Base-by-base conservation (phyloP, 2,329 filamentous ascomycete species). In the Microsporum audouinii region DNA sequence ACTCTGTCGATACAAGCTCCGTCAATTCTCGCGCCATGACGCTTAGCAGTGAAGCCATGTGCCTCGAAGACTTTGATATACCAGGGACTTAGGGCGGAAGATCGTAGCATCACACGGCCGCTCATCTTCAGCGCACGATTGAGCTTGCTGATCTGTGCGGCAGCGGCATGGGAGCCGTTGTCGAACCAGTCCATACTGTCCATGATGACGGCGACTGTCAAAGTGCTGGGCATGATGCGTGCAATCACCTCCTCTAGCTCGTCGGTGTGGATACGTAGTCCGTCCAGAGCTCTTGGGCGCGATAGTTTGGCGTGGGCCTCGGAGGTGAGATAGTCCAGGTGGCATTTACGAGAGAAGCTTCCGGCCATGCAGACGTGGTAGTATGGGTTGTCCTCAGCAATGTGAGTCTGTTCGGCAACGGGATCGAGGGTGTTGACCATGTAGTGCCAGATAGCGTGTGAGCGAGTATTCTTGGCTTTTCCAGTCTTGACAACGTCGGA, bases 181-280 rank as follows among this genome's bases (percentile, higher is more conserved):
- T 91, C 85, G 71, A 97, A 96, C 92, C 92, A 97, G 75, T 97
- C 92, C 92, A 97, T 97, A 66, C 85, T 90, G 76, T 97, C 92
- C 92, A 97, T 97, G 62, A 49, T n/a, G 47, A 96, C 89, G 17
- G 91, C 92, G 58, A 96, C 91, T 1, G 91, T 96, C 60, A 97
- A 79, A 0, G 88, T 91, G 0, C 85, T 86, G 0, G 91, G 89
- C 0, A 83, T 82, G 71, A 97, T 87, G 57, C 91, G 85, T 3
- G 87, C 84, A 68, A 96, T 87, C 51, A 97, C 91, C 72, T 96
- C 91, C 65, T 89, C 86, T 63, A 97, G 86, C 76, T 95, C 91
- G 72, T 97, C 92, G 0, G 92, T 96, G 76, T 90, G 91, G 70
- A 96, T 95, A 61, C 90, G 86, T 36, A 96, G 81, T 47, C 88